Conservation (phyloP, 495 filamentous ascomycete species). For the Xylaria grammica region DNA sequence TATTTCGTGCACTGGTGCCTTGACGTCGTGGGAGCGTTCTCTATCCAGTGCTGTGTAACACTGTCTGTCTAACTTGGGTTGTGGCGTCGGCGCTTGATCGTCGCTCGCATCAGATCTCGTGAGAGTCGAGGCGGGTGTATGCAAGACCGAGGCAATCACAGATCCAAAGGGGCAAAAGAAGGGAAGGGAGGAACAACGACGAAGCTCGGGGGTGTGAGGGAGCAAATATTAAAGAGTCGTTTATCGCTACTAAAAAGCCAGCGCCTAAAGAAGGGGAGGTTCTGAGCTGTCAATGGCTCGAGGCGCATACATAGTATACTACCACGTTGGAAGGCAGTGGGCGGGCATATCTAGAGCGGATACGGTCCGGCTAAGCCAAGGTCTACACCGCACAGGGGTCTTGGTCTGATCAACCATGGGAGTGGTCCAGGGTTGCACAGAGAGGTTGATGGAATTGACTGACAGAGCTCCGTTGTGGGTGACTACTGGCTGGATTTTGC, state of each 20-base stretch:
- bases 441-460: conserved; percentile 38
- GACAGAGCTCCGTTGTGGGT: conserved; percentile 27
- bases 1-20: conserved; percentile 21
- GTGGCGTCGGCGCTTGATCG: conserved; percentile 32
- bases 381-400: conserved; percentile 41
- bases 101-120: conserved; percentile 34
- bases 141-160: conserved; percentile 39
- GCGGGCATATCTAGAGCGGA: conserved; percentile 45
- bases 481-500: conserved; percentile 27
- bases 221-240: conserved; percentile 38
- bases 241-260: conserved; percentile 42
- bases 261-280: conserved; percentile 42
- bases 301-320: conserved; percentile 30
- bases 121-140: conserved; percentile 33
- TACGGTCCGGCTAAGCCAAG: conserved; percentile 44
- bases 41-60: conserved; percentile 37
- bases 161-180: conserved; percentile 41
- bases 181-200: conserved; percentile 38
- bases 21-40: conserved; percentile 39
- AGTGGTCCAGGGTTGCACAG: conserved; percentile 38
- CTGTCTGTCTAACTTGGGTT: conserved; percentile 35
- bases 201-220: conserved; percentile 42
- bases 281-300: conserved; percentile 45
- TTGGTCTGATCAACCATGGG: conserved; percentile 41
- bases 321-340: conserved; percentile 40